A percentile compares a stretch with the other conserved stretches of the same genome.
phyloP scores from a whole-genome alignment of 108 stramenopile genomes.

The Nitzschia palea region DNA sequence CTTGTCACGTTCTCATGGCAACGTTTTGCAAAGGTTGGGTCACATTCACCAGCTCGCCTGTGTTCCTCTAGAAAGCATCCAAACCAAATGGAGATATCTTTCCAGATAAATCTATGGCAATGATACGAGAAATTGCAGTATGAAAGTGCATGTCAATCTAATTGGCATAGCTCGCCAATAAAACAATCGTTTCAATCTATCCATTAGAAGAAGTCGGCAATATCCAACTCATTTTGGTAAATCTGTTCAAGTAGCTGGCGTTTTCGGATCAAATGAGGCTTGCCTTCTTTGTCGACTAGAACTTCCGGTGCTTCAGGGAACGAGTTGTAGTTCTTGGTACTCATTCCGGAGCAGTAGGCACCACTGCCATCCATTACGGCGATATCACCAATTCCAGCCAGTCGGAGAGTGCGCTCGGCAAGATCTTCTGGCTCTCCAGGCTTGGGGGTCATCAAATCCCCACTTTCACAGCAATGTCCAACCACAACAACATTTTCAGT shows the following conservation, averaged over 20 bases:
- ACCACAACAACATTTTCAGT: constrained; percentile 92
- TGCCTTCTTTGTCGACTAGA: constrained; percentile 54
- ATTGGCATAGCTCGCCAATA: too few relatives aligned
- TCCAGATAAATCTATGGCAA: too few relatives aligned
- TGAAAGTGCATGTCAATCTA: too few relatives aligned
- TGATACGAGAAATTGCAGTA: too few relatives aligned
- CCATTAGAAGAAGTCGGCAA: constrained; percentile 11
- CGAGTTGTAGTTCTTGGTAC: constrained; percentile 97
- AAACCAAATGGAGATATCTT: too few relatives aligned
- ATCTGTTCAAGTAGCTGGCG: constrained; percentile 90
- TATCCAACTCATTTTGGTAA: constrained; percentile 75
- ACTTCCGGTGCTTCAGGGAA: constrained; percentile 98
- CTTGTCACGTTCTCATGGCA: too few relatives aligned
- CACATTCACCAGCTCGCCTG: too few relatives aligned
- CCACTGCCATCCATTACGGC: constrained; percentile 95
- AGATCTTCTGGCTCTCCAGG: constrained; percentile 93
- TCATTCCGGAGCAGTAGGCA: constrained; percentile 97
- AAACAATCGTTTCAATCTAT: too few relatives aligned
- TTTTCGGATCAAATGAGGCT: constrained; percentile 84
- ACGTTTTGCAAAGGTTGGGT: too few relatives aligned
- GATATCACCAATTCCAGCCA: constrained; percentile 90
- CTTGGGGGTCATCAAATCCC: constrained; percentile 94
- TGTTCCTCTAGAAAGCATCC: too few relatives aligned
- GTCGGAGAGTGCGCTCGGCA: constrained; percentile 75
- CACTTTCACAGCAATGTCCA: constrained; percentile 98